Evolutionary conservation across 1,284 basidiomycete genomes (phyloP).

Genomic region (Ceratobasidium sp.): DNA sequence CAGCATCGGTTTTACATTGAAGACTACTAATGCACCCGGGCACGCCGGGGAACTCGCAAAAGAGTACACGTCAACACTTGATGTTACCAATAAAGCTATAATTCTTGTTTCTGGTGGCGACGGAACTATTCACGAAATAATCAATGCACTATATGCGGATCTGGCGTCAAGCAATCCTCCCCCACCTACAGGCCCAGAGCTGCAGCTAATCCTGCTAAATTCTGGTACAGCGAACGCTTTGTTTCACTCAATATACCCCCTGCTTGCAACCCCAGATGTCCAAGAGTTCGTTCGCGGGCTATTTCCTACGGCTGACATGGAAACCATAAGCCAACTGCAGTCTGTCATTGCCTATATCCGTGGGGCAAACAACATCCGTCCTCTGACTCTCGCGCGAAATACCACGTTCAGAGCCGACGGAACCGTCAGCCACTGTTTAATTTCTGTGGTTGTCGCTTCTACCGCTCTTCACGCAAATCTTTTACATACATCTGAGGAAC

Average conservation of each 20-base stretch:
- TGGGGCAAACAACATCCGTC: constrained; percentile 46
- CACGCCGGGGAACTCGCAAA: constrained; percentile 62
- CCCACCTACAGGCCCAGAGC: constrained; percentile 55
- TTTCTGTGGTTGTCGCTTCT: constrained; percentile 72
- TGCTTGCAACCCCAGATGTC: constrained; percentile 55
- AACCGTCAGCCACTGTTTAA: constrained; percentile 43
- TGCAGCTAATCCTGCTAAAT: constrained; percentile 59
- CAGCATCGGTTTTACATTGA: constrained; percentile 48
- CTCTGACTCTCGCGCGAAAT: constrained; percentile 67
- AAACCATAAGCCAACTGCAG: constrained; percentile 58
- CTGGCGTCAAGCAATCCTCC: constrained; percentile 47
- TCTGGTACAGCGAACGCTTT: constrained; percentile 95
- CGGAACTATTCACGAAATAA: constrained; percentile 88
- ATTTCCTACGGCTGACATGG: constrained; percentile 45
- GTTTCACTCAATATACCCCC: constrained; percentile 64
- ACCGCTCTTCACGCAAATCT: constrained; percentile 90
- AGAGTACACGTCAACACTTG: constrained; percentile 37
- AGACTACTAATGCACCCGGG: constrained; percentile 60
- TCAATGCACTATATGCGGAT: constrained; percentile 62
- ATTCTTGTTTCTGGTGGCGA: constrained; percentile 83
- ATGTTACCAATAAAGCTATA: constrained; percentile 49
- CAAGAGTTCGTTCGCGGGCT: constrained; percentile 13
- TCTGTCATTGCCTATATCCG: constrained; percentile 54
- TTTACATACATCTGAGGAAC: constrained; percentile 77
- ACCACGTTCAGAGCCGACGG: constrained; percentile 52